Evolutionary conservation across 768 basidiomycete genomes (phyloP).

Genomic region (Cubamyces lactineus): DNA sequence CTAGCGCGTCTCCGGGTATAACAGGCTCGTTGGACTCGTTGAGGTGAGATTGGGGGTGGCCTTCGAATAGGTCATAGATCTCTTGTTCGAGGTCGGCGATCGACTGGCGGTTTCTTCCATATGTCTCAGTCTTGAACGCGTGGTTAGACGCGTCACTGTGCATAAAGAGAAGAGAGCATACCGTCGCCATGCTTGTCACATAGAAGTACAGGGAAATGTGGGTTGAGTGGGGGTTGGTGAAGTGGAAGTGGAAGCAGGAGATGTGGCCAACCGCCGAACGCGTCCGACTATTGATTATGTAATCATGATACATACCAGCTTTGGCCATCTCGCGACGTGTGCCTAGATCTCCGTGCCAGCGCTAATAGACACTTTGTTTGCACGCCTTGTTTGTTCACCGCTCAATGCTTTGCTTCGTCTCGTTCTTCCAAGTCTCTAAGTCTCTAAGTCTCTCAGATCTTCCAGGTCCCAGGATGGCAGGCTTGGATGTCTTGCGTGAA

Average conservation of each 20-base stretch:
- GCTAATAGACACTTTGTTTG: not conserved
- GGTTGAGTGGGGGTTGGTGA: conserved; percentile 15
- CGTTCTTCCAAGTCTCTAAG: too few species aligned
- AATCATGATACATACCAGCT: conserved; percentile 4
- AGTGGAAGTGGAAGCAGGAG: not conserved
- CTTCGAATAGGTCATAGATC: conserved; percentile 66
- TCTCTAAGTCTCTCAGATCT: too few species aligned
- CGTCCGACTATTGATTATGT: conserved; percentile 21
- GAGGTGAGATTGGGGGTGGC: conserved; percentile 61
- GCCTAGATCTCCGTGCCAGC: not conserved
- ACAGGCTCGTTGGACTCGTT: conserved; percentile 63
- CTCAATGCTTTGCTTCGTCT: too few species aligned
- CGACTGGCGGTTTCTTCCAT: conserved; percentile 70
- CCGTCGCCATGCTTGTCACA: conserved; percentile 21
- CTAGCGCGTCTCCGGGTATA: conserved; percentile 71
- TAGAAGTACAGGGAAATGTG: conserved; percentile 21
- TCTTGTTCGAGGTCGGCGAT: conserved; percentile 71
- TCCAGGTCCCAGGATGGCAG: too few species aligned
- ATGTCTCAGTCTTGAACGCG: conserved; percentile 22
- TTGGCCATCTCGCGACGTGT: conserved; percentile 3
- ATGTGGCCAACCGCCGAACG: conserved; percentile 12
- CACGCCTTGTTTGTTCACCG: not conserved
- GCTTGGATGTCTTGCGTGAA: too few species aligned
- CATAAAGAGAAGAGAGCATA: not conserved
- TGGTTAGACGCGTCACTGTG: conserved; percentile 14